A percentile compares a stretch with the other conserved stretches of the same genome.
Evolutionary conservation across 176 grass and related monocot species (phyloP).

Genomic region (Puya raimondii): DNA sequence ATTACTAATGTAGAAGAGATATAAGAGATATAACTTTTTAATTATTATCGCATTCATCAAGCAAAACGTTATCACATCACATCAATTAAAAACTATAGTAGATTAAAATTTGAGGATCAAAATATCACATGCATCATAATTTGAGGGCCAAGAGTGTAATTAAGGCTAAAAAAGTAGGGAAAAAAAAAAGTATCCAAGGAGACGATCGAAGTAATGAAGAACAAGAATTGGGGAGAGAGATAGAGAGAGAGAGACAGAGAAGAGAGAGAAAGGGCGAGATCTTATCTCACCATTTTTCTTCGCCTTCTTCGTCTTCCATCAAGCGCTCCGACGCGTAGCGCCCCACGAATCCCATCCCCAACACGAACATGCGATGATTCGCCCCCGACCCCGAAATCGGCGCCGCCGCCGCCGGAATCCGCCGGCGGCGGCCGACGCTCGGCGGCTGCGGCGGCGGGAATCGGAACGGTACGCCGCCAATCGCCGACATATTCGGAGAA

Average conservation of each 20-base stretch:
- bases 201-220: not conserved
- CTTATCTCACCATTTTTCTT: slow-evolving; percentile 33
- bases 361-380: slow-evolving; percentile 36
- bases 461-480: not conserved
- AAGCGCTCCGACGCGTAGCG: slow-evolving; percentile 49
- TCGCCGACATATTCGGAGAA: not conserved
- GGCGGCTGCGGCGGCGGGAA: not conserved
- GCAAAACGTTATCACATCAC: too few species aligned
- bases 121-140: too few species aligned
- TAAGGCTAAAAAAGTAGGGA: too few species aligned
- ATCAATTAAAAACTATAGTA: too few species aligned
- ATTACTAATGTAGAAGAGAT: too few species aligned
- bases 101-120: too few species aligned
- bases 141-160: too few species aligned
- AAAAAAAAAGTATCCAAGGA: not conserved
- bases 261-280: not conserved
- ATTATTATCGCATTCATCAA: too few species aligned
- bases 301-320: slow-evolving; percentile 9
- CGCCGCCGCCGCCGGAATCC: not conserved
- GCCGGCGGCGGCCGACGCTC: not conserved
- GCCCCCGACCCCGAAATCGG: not conserved
- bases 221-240: not conserved
- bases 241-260: not conserved
- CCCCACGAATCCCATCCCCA: slow-evolving; percentile 71
- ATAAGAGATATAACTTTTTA: too few species aligned